A percentile compares a stretch with the other conserved stretches of the same genome.
phyloP scores from a whole-genome alignment of 2,329 filamentous ascomycete genomes.

The Aureobasidium sp. region DNA sequence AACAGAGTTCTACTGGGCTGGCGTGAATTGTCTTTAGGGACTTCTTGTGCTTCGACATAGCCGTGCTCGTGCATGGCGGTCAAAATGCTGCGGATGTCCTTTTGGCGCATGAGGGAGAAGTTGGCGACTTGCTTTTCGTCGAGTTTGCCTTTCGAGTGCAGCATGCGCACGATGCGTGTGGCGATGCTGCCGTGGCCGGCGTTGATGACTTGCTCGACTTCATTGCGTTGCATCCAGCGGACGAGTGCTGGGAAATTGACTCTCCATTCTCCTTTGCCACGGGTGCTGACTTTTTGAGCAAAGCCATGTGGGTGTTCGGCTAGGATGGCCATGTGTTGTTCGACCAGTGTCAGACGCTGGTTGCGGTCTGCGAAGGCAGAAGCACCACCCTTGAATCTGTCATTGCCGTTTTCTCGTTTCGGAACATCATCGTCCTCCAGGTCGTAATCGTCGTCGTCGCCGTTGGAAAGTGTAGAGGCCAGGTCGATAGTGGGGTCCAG shows the following conservation, averaged over 20 bases:
- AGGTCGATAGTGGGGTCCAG: slow-evolving; percentile 33
- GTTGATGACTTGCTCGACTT: slow-evolving; percentile 74
- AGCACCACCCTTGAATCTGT: slow-evolving; percentile 14
- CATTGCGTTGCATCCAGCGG: slow-evolving; percentile 60
- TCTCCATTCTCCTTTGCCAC: slow-evolving; percentile 65
- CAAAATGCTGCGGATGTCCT: slow-evolving; percentile 76
- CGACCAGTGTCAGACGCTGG: slow-evolving; percentile 48
- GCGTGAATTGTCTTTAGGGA: slow-evolving; percentile 78
- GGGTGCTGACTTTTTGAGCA: slow-evolving; percentile 55
- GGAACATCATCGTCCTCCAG: slow-evolving; percentile 25
- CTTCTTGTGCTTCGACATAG: slow-evolving; percentile 85
- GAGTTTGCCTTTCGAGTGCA: slow-evolving; percentile 82
- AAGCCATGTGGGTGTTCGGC: slow-evolving; percentile 62
- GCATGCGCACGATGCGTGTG: slow-evolving; percentile 73
- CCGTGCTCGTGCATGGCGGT: slow-evolving; percentile 79
- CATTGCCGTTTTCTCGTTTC: slow-evolving; percentile 12
- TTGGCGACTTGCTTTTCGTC: slow-evolving; percentile 84
- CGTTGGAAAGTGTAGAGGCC: slow-evolving; percentile 18
- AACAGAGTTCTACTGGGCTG: slow-evolving; percentile 78
- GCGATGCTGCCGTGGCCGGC: slow-evolving; percentile 68
- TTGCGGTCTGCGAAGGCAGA: slow-evolving; percentile 28
- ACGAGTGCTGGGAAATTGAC: slow-evolving; percentile 73
- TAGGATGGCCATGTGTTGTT: slow-evolving; percentile 65
- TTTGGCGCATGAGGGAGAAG: slow-evolving; percentile 73
- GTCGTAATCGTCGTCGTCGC: slow-evolving; percentile 14